Conservation (phyloP, 495 filamentous ascomycete species). For the Penicillium bialowiezense region DNA sequence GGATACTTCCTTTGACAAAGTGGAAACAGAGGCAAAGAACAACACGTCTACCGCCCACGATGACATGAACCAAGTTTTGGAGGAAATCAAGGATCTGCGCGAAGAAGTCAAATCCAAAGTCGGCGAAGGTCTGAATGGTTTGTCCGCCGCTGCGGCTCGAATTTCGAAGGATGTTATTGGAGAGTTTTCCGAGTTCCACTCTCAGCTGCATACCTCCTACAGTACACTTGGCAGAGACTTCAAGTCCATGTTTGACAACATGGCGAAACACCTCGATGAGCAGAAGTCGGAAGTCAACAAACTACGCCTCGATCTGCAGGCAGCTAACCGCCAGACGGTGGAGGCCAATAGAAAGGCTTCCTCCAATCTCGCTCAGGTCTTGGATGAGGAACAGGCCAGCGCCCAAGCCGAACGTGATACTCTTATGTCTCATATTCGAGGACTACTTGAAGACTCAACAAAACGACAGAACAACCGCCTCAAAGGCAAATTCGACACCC, state of each 20-base stretch:
- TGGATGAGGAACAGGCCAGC: slow-evolving; percentile 72
- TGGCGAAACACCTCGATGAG: slow-evolving; percentile 66
- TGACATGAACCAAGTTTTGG: slow-evolving; percentile 86
- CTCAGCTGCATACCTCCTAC: slow-evolving; percentile 81
- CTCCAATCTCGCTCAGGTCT: slow-evolving; percentile 61
- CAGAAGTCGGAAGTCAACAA: slow-evolving; percentile 76
- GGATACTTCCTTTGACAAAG: slow-evolving; percentile 59
- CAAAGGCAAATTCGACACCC: slow-evolving; percentile 52
- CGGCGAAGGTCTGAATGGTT: slow-evolving; percentile 77
- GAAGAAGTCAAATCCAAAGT: slow-evolving; percentile 84
- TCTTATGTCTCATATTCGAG: slow-evolving; percentile 72
- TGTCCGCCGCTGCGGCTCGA: slow-evolving; percentile 79
- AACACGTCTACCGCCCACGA: slow-evolving; percentile 71
- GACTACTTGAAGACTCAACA: slow-evolving; percentile 69
- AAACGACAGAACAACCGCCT: slow-evolving; percentile 73
- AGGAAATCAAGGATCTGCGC: slow-evolving; percentile 84
- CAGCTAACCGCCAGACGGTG: slow-evolving; percentile 62
- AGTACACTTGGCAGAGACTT: slow-evolving; percentile 86
- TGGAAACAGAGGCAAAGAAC: slow-evolving; percentile 61
- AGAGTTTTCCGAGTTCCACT: slow-evolving; percentile 79
- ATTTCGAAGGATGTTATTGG: slow-evolving; percentile 90
- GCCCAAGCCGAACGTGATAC: slow-evolving; percentile 71
- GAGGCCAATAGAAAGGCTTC: slow-evolving; percentile 64
- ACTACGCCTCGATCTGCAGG: slow-evolving; percentile 65
- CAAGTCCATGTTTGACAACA: slow-evolving; percentile 76